Evolutionary conservation across 768 basidiomycete species (phyloP), one percentile per base, ranked within the genome.

Genomic region (Xerocomellus dryophilus): DNA sequence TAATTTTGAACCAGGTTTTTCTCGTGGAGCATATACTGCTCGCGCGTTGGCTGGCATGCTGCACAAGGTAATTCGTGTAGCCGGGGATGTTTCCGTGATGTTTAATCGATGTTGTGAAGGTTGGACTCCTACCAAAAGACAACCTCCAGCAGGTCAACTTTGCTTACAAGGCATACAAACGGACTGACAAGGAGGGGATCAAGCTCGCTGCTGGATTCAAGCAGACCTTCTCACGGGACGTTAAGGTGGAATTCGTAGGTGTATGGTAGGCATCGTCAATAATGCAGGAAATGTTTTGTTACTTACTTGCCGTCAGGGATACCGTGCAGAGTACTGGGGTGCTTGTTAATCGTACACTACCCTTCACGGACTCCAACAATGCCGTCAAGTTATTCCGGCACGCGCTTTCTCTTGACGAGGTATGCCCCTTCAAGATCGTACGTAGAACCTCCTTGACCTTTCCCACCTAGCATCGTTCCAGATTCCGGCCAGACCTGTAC

Each of bases 251-350:
- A 14, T 92, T 92, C 50, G 68, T 93, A 43, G 90, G 90, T 1
- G 83, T 89, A 43, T 92, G 88, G 88, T 88, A 59, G 23, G 79
- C 29, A 9, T 39, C 32, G 1, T 38, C 44, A 29, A 47, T 25
- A 35, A 35, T 4, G 4, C 39, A 21, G 17, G 15, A 8, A n/a
- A 17, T 14, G 45, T 11, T 40, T 20, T 31, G 39, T 54, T 29
- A 4, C 43, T 58, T 27, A 67, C 29, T 23, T 38, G 17, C 39
- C 18, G 6, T 36, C 50, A 81, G 88, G 90, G 90, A 93, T 54
- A 93, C 90, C 0, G 89, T 93, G 4, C 75, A 84, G 8, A 86
- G 86, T 49, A 88, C 89, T 20, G 90, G 90, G 0, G 60, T 86
- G 1, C 52, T 92, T n/a, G 71, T 76, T 71, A 73, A 77, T 3